Evolutionary conservation across 139 green algal species (phyloP), one percentile per base, ranked within the genome.

Genomic region (Tetraselmis striata): DNA sequence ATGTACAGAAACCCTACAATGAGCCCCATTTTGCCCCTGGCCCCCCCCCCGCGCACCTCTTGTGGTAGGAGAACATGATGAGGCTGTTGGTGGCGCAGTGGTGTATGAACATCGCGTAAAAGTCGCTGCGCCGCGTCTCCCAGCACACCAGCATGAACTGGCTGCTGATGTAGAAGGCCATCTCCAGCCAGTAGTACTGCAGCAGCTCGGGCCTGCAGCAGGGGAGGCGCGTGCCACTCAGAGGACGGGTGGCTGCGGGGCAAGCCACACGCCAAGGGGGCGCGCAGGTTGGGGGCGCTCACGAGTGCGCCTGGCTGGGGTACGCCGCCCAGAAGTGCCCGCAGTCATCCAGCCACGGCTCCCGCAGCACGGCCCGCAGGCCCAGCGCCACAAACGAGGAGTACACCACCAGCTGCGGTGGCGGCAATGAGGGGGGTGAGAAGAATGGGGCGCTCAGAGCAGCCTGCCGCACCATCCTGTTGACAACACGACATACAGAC

Each of bases 91-190:
- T 93, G 45, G 77, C 85, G 28, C 90, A 82, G 81, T 95, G 92
- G 83, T 95, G 92, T 1, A 81, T 32, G 84, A 94, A 83, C 92
- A 95, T 95, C 24, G 90, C 89, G 23, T 28, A 75, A 30, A 92
- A 92, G 87, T 95, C 92, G 77, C 88, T 91, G 30, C 92, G 85
- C 2, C 88, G 84, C 31, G 90, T 86, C 83, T 95, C 92, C 89
- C 89, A 94, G 27, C 90, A 84, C 28, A 90, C 29, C 67, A 95
- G 85, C 86, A 92, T 93, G 82, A 90, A 83, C 26, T 88, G 80
- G 23, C 81, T 87, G 1, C 86, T 82, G 22, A 89, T 23, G 84
- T 94, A 95, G 79, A 91, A 92, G 0, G 84, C 84, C 77, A 92
- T 77, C 86, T 94, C 87, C 0, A 81, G 31, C 1, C 45, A 28